Evolutionary conservation across 108 stramenopile species (phyloP), one percentile per base, ranked within the genome.

Genomic region (Fragilariopsis cylindrus): DNA sequence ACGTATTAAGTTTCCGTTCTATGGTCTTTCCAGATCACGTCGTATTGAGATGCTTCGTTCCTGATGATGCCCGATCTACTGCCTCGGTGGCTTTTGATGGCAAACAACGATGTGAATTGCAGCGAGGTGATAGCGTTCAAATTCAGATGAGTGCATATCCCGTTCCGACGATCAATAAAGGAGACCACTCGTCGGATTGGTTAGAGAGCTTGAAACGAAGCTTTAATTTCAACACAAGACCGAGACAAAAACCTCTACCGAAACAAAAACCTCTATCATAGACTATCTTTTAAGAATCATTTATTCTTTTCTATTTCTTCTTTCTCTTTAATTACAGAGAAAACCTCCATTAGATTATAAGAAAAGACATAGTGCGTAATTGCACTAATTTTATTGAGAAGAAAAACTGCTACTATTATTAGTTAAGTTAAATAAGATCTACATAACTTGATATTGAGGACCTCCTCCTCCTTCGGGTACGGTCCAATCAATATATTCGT

Each of bases 401-500:
- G 30, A 30, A 30, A 30, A 30, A 30, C 30, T 30, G 30, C 30
- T 30, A 2, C 30, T 30, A 30, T 30, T 30, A 30, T 30, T 30
- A 30, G 30, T 2, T 30, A 30, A 30, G 30, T 30, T 30, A 52
- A 52, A 13, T 13, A 52, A 1, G 50, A 9, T 15, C 60, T 90
- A 99, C 95, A 98, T 98, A 50, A 97, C 79, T 74, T 97, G 95
- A 82, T 99, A 99, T 63, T 93, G 90, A 19, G 98, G 99, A 16
- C 99, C 99, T 7, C 99, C 99, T 7, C 98, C 98, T 13, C 98
- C 98, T 82, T 99, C 99, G 3, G 99, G 99, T 4, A 99, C 99
- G 15, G 97, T 97, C 99, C 99, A 99, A 40, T 97, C 70, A 77
- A 99, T 98, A 78, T 98, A 99, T 83, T 99, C 96, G 15, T 85